Percentiles rank a stretch among this genome's conserved stretches.
Evolutionary conservation across 2,329 filamentous ascomycete species (phyloP).

Genomic region (Nannizzia gypsea): DNA sequence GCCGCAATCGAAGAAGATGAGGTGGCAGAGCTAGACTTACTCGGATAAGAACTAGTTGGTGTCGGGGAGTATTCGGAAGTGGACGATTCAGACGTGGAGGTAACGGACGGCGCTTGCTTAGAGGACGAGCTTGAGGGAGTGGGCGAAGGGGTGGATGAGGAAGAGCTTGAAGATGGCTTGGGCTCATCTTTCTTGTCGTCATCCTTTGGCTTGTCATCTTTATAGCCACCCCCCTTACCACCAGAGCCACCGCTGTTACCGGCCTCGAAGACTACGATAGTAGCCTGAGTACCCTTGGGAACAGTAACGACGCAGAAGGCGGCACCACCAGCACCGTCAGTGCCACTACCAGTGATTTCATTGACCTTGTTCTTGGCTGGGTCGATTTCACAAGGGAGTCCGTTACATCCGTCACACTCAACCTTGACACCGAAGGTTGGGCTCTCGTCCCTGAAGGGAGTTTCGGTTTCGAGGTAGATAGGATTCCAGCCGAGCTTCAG

Average conservation of each 20-base stretch:
- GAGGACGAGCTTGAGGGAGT: slow-evolving; percentile 11
- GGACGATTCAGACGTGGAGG: slow-evolving; percentile 15
- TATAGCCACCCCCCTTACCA: slow-evolving; percentile 4
- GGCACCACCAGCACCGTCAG: slow-evolving; percentile 54
- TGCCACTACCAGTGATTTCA: slow-evolving; percentile 46
- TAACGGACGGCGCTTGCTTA: slow-evolving; percentile 12
- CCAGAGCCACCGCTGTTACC: slow-evolving; percentile 29
- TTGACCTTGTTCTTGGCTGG: slow-evolving; percentile 46
- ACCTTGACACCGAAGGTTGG: slow-evolving; percentile 60
- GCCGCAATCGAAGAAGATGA: slow-evolving; percentile 5
- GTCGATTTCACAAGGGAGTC: slow-evolving; percentile 62
- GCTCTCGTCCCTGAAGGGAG: slow-evolving; percentile 43
- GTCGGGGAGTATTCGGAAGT: slow-evolving; percentile 14
- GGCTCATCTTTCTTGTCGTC: background rate
- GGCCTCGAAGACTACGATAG: slow-evolving; percentile 51
- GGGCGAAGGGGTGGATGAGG: background rate
- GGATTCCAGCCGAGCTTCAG: slow-evolving; percentile 71
- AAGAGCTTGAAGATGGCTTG: background rate
- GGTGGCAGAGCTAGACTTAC: slow-evolving; percentile 3
- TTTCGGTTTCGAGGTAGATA: slow-evolving; percentile 48
- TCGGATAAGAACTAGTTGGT: slow-evolving; percentile 10
- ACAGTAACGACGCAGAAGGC: slow-evolving; percentile 69
- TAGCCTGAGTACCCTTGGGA: slow-evolving; percentile 52
- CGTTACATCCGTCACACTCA: slow-evolving; percentile 58
- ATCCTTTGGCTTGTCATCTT: slow-evolving; percentile 3